These are phyloP conservation scores for Trichoderma asperelloides DNA, from an alignment of 495 filamentous ascomycete species.

Conservation along the genomic window DNA sequence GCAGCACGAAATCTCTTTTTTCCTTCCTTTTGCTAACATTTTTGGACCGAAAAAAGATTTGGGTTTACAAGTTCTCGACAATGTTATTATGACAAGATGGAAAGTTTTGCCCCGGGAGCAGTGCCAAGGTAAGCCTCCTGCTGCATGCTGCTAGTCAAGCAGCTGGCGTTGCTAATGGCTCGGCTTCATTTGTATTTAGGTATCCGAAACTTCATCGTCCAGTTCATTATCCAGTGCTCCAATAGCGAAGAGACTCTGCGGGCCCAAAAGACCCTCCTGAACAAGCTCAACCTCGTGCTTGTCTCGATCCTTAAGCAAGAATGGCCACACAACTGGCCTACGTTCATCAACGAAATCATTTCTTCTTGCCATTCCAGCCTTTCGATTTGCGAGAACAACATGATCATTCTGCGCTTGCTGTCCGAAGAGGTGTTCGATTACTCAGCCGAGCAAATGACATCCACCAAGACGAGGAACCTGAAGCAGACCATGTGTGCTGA, in stretches of 20 bases:
- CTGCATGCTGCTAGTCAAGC: conserved; percentile 4
- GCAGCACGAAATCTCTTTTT: not conserved
- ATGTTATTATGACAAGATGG: conserved; percentile 98
- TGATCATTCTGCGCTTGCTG: conserved; percentile 90
- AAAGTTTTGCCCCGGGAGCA: conserved; percentile 93
- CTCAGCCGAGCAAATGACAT: conserved; percentile 97
- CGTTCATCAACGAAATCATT: conserved; percentile 99
- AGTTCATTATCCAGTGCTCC: conserved; percentile 91
- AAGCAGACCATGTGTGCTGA: conserved; percentile 98
- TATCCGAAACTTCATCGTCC: conserved; percentile 97
- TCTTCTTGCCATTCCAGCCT: conserved; percentile 88
- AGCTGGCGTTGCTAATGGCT: conserved; percentile 1
- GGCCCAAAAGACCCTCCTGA: conserved; percentile 75
- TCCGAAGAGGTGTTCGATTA: conserved; percentile 99
- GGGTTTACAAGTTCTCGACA: conserved; percentile 91
- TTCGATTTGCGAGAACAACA: conserved; percentile 99
- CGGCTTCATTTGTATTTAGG: conserved; percentile 39
- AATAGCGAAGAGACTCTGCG: conserved; percentile 76
- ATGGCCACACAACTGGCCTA: conserved; percentile 99
- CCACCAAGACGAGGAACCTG: conserved; percentile 84
- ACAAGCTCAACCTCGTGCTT: conserved; percentile 95
- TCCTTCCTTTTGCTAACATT: conserved; percentile 34
- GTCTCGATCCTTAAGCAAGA: conserved; percentile 98
- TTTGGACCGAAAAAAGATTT: conserved; percentile 52
- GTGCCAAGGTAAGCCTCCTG: conserved; percentile 60